These are phyloP conservation scores for Nyssa sinensis DNA, from an alignment of 148 eudicot genomes.

Conservation along the genomic window DNA sequence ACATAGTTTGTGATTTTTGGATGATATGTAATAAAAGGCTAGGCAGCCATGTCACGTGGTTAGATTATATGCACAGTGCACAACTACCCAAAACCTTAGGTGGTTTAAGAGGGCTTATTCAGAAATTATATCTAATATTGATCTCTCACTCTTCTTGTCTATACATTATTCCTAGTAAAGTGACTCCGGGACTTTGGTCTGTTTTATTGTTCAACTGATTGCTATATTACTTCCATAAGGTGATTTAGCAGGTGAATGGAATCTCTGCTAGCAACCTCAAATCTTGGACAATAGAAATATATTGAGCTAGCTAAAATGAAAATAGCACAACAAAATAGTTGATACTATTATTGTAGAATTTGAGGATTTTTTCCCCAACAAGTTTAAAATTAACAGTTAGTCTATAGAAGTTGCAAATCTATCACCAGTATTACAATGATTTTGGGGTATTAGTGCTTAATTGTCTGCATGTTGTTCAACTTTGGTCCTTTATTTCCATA, in stretches of 20 bases:
- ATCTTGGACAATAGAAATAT: neutral
- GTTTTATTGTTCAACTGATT: neutral
- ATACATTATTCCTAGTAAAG: neutral
- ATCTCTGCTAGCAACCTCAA: neutral
- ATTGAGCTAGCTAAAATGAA: neutral
- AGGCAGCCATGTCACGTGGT: neutral
- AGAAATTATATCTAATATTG: neutral
- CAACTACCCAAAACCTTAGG: too few species aligned
- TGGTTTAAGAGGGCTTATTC: too few species aligned
- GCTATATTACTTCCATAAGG: neutral
- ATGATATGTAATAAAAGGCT: conserved; percentile 8
- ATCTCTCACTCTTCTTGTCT: neutral
- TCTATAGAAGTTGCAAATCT: too few species aligned
- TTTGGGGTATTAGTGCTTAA: too few species aligned
- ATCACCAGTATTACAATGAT: too few species aligned
- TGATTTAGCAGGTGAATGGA: neutral
- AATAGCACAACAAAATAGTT: too few species aligned
- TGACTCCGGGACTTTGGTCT: neutral
- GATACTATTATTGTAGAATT: too few species aligned
- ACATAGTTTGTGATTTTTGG: neutral
- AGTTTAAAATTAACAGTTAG: too few species aligned
- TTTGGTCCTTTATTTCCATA: neutral
- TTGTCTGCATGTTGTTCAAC: too few species aligned
- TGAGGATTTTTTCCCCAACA: too few species aligned
- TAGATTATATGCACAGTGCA: too few species aligned